Evolutionary conservation across 2,329 filamentous ascomycete species (phyloP).

Genomic region (Verticillium isaacii): DNA sequence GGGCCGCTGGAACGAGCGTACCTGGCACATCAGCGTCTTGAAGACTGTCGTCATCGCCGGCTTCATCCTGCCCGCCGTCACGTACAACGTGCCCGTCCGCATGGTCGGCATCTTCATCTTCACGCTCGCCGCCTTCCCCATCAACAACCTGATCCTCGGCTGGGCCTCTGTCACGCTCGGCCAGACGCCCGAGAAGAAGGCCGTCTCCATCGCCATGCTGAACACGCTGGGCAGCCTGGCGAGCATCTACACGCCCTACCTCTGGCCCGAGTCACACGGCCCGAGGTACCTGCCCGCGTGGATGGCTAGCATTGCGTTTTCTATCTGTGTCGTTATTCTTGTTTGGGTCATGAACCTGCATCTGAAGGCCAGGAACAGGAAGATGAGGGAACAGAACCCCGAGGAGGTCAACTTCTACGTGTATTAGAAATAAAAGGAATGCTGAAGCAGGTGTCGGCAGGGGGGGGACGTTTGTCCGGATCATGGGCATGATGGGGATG

Average conservation of each 20-base stretch:
- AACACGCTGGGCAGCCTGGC: constrained; percentile 29
- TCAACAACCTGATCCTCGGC: constrained; percentile 39
- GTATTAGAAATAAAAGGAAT: constrained; percentile 11
- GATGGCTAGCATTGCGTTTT: constrained; percentile 15
- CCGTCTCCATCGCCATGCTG: constrained; percentile 34
- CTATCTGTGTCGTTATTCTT: constrained; percentile 24
- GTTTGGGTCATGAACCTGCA: constrained; percentile 30
- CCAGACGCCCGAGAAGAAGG: constrained; percentile 42
- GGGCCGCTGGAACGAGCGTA: constrained; percentile 40
- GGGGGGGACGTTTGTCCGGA: too few relatives aligned
- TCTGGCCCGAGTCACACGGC: constrained; percentile 27
- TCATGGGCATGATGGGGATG: too few relatives aligned
- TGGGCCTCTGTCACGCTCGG: constrained; percentile 35
- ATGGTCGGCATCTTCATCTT: constrained; percentile 29
- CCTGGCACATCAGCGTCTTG: constrained; percentile 38
- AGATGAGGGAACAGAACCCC: constrained; percentile 16
- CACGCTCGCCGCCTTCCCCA: constrained; percentile 28
- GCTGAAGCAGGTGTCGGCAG: too few relatives aligned
- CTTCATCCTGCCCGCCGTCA: constrained; percentile 22
- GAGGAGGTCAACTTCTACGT: constrained; percentile 21
- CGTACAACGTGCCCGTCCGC: constrained; percentile 21
- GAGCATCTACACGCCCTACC: constrained; percentile 33
- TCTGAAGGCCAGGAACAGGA: constrained; percentile 29
- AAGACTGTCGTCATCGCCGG: constrained; percentile 34
- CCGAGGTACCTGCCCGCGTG: constrained; percentile 15